Evolutionary conservation across 768 basidiomycete species (phyloP), one percentile per base, ranked within the genome.

Genomic region (Thelephora ganbajun): DNA sequence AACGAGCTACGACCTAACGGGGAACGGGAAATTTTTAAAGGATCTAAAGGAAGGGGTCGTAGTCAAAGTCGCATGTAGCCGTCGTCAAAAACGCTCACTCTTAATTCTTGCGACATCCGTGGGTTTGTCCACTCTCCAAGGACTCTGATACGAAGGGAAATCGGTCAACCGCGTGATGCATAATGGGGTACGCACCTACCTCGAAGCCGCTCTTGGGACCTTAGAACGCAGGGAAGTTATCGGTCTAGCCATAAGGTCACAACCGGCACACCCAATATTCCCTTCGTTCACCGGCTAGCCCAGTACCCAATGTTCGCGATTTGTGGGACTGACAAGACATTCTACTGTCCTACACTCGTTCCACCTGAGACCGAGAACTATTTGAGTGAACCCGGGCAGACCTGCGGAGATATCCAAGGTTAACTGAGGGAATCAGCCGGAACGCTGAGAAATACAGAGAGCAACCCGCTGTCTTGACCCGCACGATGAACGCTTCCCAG

Each of bases 331-430:
- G 58, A 80, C 86, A 49, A 89, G 71, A 60, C 84, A 86, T 61
- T 89, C 86, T 19, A 89, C 66, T 12, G 86, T 89, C 58, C 85
- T 86, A 46, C 14, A n/a, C n/a, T 45, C 5, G 3, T 16, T 41
- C n/a, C 37, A 33, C n/a, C n/a, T 43, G n/a, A 33, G 41, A 13
- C 22, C 30, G 36, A 11, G 23, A 33, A 30, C 13, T 18, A 36
- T 22, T 19, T 11, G 42, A 33, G 51, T 20, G 13, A 35, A 42
- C 35, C 12, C 39, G 7, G 82, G 80, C 13, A 99, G 69, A 61
- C 98, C 94, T 13, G 94, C 91, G 13, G 94, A 97, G 23, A 99
- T 69, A 57, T 99, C 94, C 78, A 98, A 79, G 14, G 88, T 90
- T 96, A 54, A 30, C n/a, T 7, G 23, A 45, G 12, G 14, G 2